phyloP scores from a whole-genome alignment of 805 yeast species.

The Candida endomychidarum region DNA sequence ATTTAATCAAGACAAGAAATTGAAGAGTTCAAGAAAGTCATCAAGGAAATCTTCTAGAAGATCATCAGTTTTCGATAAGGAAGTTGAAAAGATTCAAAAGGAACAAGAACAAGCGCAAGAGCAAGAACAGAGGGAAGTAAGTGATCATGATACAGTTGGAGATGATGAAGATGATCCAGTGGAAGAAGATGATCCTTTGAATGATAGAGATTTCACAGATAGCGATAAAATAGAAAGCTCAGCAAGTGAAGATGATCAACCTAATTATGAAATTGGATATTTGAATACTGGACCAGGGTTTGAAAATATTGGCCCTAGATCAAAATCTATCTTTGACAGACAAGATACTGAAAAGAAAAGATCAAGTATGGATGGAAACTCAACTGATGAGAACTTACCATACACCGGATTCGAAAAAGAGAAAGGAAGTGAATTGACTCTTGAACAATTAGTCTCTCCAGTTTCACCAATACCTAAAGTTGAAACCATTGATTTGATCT shows the following conservation, averaged over 20 bases:
- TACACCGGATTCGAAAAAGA: slow-evolving; percentile 22
- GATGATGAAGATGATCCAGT: not conserved
- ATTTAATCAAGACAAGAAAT: slow-evolving; percentile 14
- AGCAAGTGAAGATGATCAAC: slow-evolving; percentile 28
- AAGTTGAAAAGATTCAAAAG: not conserved
- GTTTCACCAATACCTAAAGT: slow-evolving; percentile 57
- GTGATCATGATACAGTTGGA: slow-evolving; percentile 3
- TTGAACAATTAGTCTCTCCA: slow-evolving; percentile 59
- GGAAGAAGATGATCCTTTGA: slow-evolving; percentile 1
- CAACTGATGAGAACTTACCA: slow-evolving; percentile 4
- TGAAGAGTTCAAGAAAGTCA: not conserved
- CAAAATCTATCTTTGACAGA: slow-evolving; percentile 39
- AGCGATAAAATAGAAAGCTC: slow-evolving; percentile 24
- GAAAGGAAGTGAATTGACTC: slow-evolving; percentile 30
- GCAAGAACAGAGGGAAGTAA: too few relatives aligned
- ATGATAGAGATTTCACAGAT: slow-evolving; percentile 14
- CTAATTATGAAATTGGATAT: slow-evolving; percentile 25
- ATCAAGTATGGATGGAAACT: slow-evolving; percentile 21
- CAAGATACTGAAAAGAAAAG: slow-evolving; percentile 15
- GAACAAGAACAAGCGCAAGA: slow-evolving; percentile 4
- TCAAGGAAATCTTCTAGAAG: slow-evolving; percentile 11
- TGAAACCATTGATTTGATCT: slow-evolving; percentile 54
- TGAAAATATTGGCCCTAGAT: slow-evolving; percentile 27
- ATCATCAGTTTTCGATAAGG: slow-evolving; percentile 12
- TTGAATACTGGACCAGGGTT: slow-evolving; percentile 24